These are phyloP conservation scores for Anisogramma anomala DNA, from an alignment of 2,329 filamentous ascomycete species.

Conservation along the genomic window DNA sequence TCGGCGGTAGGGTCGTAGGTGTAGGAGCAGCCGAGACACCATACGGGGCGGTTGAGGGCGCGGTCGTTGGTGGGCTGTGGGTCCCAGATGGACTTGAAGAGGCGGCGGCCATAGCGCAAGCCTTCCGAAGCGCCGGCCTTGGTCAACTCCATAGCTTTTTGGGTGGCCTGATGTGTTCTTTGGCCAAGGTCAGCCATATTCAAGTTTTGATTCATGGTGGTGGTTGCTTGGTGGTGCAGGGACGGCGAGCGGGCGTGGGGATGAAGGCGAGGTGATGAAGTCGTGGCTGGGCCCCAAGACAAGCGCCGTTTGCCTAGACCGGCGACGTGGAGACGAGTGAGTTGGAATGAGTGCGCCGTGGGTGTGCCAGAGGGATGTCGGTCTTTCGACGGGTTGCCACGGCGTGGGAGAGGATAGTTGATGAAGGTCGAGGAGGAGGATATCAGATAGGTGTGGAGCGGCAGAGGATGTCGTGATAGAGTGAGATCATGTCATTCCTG, in stretches of 20 bases:
- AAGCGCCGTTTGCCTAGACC: conserved; percentile 1
- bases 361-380: no score
- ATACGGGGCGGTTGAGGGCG: conserved; percentile 56
- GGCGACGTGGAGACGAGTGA: no score
- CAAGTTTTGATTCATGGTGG: background rate
- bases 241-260: background rate
- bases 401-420: no score
- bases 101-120: conserved; percentile 61
- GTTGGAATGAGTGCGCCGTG: no score
- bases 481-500: no score
- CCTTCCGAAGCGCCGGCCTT: conserved; percentile 37
- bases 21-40: conserved; percentile 60
- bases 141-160: conserved; percentile 25
- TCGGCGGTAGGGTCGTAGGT: conserved; percentile 25
- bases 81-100: conserved; percentile 89
- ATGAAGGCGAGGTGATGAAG: background rate
- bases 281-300: background rate
- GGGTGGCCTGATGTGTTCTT: conserved; percentile 13
- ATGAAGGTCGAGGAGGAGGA: no score
- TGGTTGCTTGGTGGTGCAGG: background rate
- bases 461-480: no score
- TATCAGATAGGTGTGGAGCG: no score
- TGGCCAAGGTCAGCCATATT: conserved; percentile 13
- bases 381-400: no score
- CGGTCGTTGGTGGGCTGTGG: conserved; percentile 75